phyloP scores from a whole-genome alignment of 176 grass and related monocot genomes.

The Oryza glumipatula region DNA sequence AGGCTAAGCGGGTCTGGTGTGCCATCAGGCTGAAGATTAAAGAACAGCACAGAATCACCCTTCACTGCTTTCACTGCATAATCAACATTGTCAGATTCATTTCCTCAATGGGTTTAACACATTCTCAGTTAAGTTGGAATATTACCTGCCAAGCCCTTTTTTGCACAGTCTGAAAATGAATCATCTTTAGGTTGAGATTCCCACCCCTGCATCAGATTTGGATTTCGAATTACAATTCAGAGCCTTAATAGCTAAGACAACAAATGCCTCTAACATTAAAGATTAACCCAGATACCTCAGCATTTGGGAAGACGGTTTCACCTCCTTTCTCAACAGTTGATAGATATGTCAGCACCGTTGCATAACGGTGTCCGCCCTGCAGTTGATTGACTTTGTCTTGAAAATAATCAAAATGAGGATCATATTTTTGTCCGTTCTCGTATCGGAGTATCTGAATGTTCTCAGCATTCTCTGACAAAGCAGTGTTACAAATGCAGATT shows the following conservation, averaged over 20 bases:
- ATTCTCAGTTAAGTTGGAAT: not conserved
- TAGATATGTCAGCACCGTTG: conserved; percentile 72
- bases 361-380: conserved; percentile 57
- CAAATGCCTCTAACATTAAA: not conserved
- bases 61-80: conserved; percentile 48
- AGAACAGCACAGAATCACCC: conserved; percentile 55
- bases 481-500: not conserved
- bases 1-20: conserved; percentile 44
- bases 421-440: conserved; percentile 57
- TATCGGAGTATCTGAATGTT: conserved; percentile 60
- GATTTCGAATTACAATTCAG: not conserved
- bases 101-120: not conserved
- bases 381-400: conserved; percentile 52
- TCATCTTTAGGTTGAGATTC: not conserved
- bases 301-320: conserved; percentile 68
- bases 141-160: not conserved
- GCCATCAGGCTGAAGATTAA: conserved; percentile 48
- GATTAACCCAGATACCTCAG: conserved; percentile 33
- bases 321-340: conserved; percentile 58
- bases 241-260: not conserved
- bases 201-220: not conserved
- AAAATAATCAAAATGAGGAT: conserved; percentile 71
- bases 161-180: not conserved
- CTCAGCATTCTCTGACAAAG: conserved; percentile 62
- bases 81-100: not conserved